Evolutionary conservation across 2,329 filamentous ascomycete species (phyloP), one percentile per base, ranked within the genome.

Genomic region (Thyridium curvatum): DNA sequence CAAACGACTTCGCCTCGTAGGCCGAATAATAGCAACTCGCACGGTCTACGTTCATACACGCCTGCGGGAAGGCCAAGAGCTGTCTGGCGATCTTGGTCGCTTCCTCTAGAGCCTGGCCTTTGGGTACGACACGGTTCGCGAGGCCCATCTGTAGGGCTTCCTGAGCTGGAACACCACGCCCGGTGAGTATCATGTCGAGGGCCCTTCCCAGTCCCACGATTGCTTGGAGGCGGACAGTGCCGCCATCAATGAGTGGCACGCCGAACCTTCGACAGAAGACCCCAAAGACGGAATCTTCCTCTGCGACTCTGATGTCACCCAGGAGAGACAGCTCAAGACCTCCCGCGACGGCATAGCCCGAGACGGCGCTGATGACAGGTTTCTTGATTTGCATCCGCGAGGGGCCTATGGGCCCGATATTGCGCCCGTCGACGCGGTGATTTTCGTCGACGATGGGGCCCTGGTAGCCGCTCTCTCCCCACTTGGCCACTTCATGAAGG

Each of bases 171-270:
- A 78, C 69, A 0, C 62, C 48, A 1, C 72, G 55, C 1, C 75
- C 74, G 0, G 74, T 78, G 5, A 79, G 55, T 13, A 77, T 73
- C 66, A 78, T 71, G 50, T 78, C 74, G 39, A 77, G 44, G 0
- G 74, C 73, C 3, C 71, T 51, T 0, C 72, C 71, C 1, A 77
- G 56, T 0, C 74, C 74, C 16, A 78, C 53, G 33, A 75, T 60
- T 2, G 61, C 61, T 41, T 69, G 70, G 6, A 77, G 52, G 1
- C 73, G 64, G 0, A 77, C 71, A 0, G 72, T 77, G 2, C 73
- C 74, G 6, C 53, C 59, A 30, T 61, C 73, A 12, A 74, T 68
- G 17, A 74, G 51, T 4, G 71, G 71, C 0, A 74, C 70, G 1
- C 73, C 71, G 48, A 61, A 74, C 3, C 72, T 62, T 3, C 74